Conservation (phyloP, 129 eudicot genomes). For the Ambrosia artemisiifolia region DNA sequence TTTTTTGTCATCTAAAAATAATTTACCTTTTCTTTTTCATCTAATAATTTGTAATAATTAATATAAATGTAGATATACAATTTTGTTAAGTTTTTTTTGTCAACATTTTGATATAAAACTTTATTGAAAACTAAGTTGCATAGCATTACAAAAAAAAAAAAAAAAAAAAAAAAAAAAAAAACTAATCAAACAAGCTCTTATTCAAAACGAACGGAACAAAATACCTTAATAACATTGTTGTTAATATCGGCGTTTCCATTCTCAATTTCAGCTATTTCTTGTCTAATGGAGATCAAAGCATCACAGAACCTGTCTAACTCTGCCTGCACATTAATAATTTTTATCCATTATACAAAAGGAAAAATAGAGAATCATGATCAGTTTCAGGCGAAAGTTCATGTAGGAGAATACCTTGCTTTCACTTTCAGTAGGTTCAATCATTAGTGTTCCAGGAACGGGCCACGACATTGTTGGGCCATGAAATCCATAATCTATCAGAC, state of each 20-base stretch:
- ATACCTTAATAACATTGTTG: slow-evolving; percentile 90
- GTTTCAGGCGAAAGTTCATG: neutral
- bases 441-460: slow-evolving; percentile 99
- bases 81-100: too few relatives aligned
- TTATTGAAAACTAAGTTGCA: too few relatives aligned
- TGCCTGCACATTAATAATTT: slow-evolving; percentile 43
- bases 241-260: slow-evolving; percentile 70
- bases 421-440: slow-evolving; percentile 98
- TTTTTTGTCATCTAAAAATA: neutral
- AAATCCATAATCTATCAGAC: slow-evolving; percentile 94
- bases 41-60: too few relatives aligned
- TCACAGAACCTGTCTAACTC: slow-evolving; percentile 95
- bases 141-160: too few relatives aligned
- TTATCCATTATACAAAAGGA: slow-evolving; percentile 7
- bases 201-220: neutral
- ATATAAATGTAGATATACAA: too few relatives aligned
- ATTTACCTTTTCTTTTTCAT: too few relatives aligned
- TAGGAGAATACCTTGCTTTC: slow-evolving; percentile 82
- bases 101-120: too few relatives aligned
- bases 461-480: slow-evolving; percentile 98
- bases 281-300: slow-evolving; percentile 82
- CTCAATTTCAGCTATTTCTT: slow-evolving; percentile 83
- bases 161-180: too few relatives aligned
- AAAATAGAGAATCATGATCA: neutral
- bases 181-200: neutral